Base-by-base conservation (phyloP, 2,329 filamentous ascomycete species). In the Tolypocladium tropicale region DNA sequence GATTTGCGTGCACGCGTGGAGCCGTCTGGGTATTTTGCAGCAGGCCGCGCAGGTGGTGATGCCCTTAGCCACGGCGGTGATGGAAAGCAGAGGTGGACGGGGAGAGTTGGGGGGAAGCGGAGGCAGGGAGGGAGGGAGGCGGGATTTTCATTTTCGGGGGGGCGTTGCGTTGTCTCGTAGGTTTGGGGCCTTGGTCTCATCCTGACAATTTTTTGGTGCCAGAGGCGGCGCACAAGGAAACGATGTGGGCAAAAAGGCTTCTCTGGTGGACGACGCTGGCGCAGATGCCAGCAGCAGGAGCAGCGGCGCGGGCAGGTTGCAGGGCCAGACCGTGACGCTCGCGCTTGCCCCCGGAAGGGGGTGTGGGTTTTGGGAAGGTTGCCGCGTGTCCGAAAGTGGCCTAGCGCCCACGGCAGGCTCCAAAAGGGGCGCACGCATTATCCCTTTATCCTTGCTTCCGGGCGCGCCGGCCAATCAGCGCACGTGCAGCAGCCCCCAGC, bases 161-260 rank as follows among this genome's bases (percentile, higher is more conserved):
- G 61, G 60, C 53, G 59, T 58, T 62, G 61, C 58, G 63, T 61
- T 71, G 68, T 71, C 69, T 71, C 66, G 68, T 65, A 66, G 62
- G 64, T 69, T 67, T 68, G 66, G 66, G 67, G 67, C 60, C 64
- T 68, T 71, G 67, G 70, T 71, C 66, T 71, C 67, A 71, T 72
- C 69, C 68, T 69, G 67, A 68, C 65, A 57, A 61, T 67, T 69
- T 71, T 65, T 69, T 68, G 67, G 69, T 68, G 68, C 67, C 65
- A 65, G 65, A 68, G 69, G 69, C 69, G 68, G 69, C 69, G 67
- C 70, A 71, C 68, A 68, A 64, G 62, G 63, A 66, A 67, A 68
- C 33, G 56, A 57, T 55, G 58, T 67, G 66, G 67, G 64, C 64
- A 65, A 66, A n/a, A 65, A 67, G 65, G 61, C 53, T 68, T 68